Conservation (phyloP, 2,329 filamentous ascomycete genomes). For the Talaromyces sp. region DNA sequence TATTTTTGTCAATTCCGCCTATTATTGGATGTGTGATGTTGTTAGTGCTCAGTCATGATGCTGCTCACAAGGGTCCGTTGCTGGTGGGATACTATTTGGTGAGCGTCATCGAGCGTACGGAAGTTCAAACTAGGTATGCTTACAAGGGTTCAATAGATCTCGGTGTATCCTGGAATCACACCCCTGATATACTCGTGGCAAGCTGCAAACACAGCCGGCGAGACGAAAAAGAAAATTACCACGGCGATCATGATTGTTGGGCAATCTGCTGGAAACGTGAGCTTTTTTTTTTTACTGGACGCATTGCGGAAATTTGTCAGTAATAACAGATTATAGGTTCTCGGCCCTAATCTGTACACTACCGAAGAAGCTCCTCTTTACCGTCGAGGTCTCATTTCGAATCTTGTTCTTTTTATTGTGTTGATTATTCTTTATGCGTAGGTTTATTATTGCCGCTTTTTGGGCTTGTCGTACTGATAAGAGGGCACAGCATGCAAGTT, state of each 20-base stretch:
- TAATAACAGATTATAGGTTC: constrained; percentile 34
- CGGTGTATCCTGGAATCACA: constrained; percentile 56
- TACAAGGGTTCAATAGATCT: constrained; percentile 36
- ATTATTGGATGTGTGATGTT: constrained; percentile 54
- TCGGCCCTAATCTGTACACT: constrained; percentile 61
- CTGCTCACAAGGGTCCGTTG: constrained; percentile 45
- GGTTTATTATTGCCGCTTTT: constrained; percentile 8
- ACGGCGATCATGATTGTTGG: constrained; percentile 62
- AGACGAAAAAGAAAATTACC: constrained; percentile 64
- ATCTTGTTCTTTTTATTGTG: constrained; percentile 56
- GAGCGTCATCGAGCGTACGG: constrained; percentile 5
- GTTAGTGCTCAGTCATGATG: constrained; percentile 44
- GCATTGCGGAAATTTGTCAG: neutral
- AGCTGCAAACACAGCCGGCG: constrained; percentile 57
- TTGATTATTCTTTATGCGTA: constrained; percentile 51
- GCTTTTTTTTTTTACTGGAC: neutral
- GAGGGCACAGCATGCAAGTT: constrained; percentile 27
- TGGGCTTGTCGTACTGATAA: neutral
- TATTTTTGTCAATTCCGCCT: constrained; percentile 51
- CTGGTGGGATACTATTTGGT: constrained; percentile 54
- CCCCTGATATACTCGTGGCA: constrained; percentile 69
- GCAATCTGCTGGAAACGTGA: constrained; percentile 57
- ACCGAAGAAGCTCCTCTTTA: constrained; percentile 57
- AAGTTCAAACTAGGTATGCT: constrained; percentile 1
- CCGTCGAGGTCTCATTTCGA: constrained; percentile 53